These are phyloP conservation scores for Syncephalastrum monosporum DNA, from an alignment of 371 early-diverging fungal species.

Conservation along the genomic window DNA sequence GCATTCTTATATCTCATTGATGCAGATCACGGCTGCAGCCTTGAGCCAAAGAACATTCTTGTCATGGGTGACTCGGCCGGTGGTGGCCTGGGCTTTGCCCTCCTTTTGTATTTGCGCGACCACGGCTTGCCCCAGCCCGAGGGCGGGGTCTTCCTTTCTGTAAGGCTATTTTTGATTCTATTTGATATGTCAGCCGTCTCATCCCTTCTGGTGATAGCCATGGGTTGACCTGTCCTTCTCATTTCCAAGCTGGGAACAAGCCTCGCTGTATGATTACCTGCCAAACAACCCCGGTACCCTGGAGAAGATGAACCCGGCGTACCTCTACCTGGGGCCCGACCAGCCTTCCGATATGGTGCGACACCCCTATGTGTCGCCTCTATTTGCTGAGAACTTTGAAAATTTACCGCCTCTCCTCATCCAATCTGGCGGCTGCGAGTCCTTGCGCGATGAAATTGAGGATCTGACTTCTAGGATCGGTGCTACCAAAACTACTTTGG, in stretches of 20 bases:
- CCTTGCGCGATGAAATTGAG: conserved; percentile 56
- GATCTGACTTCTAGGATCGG: conserved; percentile 25
- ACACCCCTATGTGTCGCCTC: conserved; percentile 46
- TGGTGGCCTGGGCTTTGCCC: conserved; percentile 53
- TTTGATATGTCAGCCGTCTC: background rate
- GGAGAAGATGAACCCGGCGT: conserved; percentile 23
- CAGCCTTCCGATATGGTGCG: conserved; percentile 15
- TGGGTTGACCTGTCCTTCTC: conserved; percentile 45
- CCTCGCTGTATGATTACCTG: conserved; percentile 30
- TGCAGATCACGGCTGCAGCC: conserved; percentile 22
- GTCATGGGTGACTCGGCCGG: conserved; percentile 84
- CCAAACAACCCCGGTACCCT: conserved; percentile 25
- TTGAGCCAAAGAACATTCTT: conserved; percentile 63
- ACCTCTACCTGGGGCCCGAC: conserved; percentile 32
- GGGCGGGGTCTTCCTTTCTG: conserved; percentile 36
- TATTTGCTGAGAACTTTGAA: conserved; percentile 43
- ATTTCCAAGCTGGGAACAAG: conserved; percentile 31
- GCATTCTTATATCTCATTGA: conserved; percentile 67
- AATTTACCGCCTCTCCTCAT: conserved; percentile 56
- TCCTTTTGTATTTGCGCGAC: conserved; percentile 52
- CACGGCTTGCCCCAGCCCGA: conserved; percentile 47
- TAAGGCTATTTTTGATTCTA: conserved; percentile 10
- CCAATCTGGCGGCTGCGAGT: conserved; percentile 60
- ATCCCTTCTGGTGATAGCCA: conserved; percentile 21
- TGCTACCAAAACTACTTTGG: conserved; percentile 26